Conservation (phyloP, 2,329 filamentous ascomycete genomes). For the Ambrosiella xylebori region DNA sequence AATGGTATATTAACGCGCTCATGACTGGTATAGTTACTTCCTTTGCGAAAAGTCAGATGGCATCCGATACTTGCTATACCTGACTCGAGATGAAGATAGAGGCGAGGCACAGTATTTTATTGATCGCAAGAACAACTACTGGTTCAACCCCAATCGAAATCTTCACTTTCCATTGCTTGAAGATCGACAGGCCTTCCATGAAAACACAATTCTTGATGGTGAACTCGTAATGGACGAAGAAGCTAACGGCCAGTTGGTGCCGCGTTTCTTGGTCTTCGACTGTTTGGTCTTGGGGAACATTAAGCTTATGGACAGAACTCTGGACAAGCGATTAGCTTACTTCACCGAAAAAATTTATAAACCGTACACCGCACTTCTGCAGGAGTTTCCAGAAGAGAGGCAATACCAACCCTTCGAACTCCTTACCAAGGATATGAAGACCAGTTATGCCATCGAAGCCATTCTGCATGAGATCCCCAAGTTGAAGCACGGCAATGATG, state of each 20-base stretch:
- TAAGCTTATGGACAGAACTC: slow-evolving; percentile 56
- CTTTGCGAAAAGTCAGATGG: slow-evolving; percentile 98
- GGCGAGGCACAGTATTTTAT: slow-evolving; percentile 75
- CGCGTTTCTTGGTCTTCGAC: slow-evolving; percentile 86
- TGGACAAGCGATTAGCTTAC: slow-evolving; percentile 80
- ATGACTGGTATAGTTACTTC: slow-evolving; percentile 49
- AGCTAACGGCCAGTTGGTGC: slow-evolving; percentile 46
- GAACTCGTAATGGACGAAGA: slow-evolving; percentile 80
- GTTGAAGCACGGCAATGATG: slow-evolving; percentile 85
- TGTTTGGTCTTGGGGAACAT: slow-evolving; percentile 67
- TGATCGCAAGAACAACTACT: slow-evolving; percentile 96
- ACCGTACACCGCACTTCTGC: slow-evolving; percentile 48
- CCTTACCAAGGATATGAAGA: slow-evolving; percentile 76
- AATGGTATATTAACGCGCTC: neutral
- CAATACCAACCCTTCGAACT: slow-evolving; percentile 61
- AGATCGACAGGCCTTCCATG: slow-evolving; percentile 53
- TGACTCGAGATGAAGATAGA: slow-evolving; percentile 46
- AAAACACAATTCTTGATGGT: slow-evolving; percentile 71
- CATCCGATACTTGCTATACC: slow-evolving; percentile 85
- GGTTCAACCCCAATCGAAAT: slow-evolving; percentile 50
- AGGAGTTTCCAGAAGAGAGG: slow-evolving; percentile 50
- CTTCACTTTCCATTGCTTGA: slow-evolving; percentile 66
- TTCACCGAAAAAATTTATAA: slow-evolving; percentile 62
- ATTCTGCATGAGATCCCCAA: slow-evolving; percentile 80
- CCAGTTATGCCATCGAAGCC: slow-evolving; percentile 74